Evolutionary conservation across 1,139 yeast genomes (phyloP), one percentile per base, ranked within the genome.

Genomic region (Trichomonascaceae sp.): DNA sequence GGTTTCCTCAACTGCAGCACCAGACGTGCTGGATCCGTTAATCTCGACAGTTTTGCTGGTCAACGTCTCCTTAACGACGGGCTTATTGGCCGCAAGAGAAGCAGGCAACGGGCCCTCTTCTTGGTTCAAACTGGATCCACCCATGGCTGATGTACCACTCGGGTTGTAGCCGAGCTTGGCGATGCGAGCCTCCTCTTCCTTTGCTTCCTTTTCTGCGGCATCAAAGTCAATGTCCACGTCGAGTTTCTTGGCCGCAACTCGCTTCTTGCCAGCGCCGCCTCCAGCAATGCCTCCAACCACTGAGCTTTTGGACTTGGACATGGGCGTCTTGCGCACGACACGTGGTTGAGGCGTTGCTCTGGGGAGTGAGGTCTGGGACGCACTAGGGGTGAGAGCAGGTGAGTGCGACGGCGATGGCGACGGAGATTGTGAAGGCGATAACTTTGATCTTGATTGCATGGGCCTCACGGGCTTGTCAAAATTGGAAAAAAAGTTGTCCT

Each of bases 401-500:
- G 46, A 39, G 3, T 42, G 39, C 9, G 46, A 38, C 13, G 64
- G 60, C n/a, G 62, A 57, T 4, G 57, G 41, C 6, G 62, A 61
- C 39, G 69, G 60, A 9, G 80, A 71, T 4, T 71, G 54, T 9
- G 81, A 72, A 11, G 81, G 74, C 3, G 73, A 62, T 5, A 62
- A 50, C 39, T 54, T 51, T n/a, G n/a, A n/a, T n/a, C n/a, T n/a
- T n/a, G n/a, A n/a, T n/a, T n/a, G n/a, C n/a, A n/a, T n/a, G n/a
- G n/a, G n/a, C n/a, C n/a, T n/a, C 9, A 20, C 23, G 17, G 93
- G 89, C 52, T 82, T 81, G 41, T 82, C 84, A 93, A 94, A 85
- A 54, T 74, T 78, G 37, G 93, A 70, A 60, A 92, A 89, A 57
- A 89, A 89, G 56, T 85, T 96, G 52, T 84, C 94, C 29, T 69